A percentile compares a stretch with the other conserved stretches of the same genome.
phyloP scores from a whole-genome alignment of 176 grass and related monocot genomes.

The Sorghum bicolor region DNA sequence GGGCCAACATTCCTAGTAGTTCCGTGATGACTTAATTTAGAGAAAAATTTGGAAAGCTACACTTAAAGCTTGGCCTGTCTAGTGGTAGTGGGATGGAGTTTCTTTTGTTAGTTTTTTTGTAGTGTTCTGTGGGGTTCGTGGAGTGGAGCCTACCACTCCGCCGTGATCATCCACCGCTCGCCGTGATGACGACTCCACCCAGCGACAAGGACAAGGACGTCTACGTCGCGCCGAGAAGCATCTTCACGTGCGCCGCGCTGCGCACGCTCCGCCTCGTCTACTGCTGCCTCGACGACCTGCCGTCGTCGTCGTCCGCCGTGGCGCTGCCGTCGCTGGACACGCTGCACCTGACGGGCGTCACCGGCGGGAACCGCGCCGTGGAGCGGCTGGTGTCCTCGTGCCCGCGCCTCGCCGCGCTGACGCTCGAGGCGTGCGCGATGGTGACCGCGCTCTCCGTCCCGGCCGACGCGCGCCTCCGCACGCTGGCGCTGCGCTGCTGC shows the following conservation, averaged over 20 bases:
- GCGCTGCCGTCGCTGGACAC: background rate
- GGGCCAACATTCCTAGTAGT: too few species aligned
- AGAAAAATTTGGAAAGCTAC: too few species aligned
- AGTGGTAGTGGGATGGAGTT: too few species aligned
- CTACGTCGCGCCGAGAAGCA: background rate
- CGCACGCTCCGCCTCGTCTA: background rate
- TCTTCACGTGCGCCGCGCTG: background rate
- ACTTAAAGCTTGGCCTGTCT: too few species aligned
- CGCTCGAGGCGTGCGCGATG: background rate
- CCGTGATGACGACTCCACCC: background rate
- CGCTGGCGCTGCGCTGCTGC: conserved; percentile 11
- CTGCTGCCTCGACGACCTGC: background rate
- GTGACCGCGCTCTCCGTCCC: background rate
- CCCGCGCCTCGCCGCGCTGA: background rate
- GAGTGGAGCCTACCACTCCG: too few species aligned
- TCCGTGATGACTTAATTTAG: too few species aligned
- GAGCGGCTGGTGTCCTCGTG: conserved; percentile 5
- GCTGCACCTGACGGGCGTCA: background rate
- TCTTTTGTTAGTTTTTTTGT: too few species aligned
- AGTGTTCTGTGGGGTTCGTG: too few species aligned
- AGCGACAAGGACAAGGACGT: background rate
- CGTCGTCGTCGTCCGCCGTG: background rate
- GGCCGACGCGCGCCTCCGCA: background rate
- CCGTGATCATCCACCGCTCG: too few species aligned
- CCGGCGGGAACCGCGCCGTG: background rate